Evolutionary conservation across 129 eudicot genomes (phyloP).

Genomic region (Centella asiatica): DNA sequence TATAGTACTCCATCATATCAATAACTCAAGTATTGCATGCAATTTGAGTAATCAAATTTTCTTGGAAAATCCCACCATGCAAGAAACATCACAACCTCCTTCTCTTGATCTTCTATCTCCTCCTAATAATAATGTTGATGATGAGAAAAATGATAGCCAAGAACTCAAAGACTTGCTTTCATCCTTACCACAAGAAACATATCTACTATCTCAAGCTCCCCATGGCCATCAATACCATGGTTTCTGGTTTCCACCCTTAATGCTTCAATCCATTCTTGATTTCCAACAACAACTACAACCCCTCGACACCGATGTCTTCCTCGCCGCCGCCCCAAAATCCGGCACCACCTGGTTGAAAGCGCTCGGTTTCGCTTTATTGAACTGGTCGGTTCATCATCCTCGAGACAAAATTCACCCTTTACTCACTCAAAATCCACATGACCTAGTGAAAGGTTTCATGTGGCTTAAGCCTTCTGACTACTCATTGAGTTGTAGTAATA

Average conservation of each 20-base stretch:
- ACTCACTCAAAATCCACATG: neutral
- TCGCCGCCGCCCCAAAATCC: conserved; percentile 39
- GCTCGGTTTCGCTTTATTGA: conserved; percentile 19
- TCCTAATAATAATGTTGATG: too few species aligned
- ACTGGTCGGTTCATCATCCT: conserved; percentile 4
- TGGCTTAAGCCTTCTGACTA: neutral
- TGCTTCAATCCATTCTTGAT: conserved; percentile 30
- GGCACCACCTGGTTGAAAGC: conserved; percentile 57
- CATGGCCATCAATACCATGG: conserved; percentile 52
- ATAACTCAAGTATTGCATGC: too few species aligned
- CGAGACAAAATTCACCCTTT: conserved; percentile 3
- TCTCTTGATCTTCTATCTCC: too few species aligned
- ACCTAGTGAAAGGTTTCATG: neutral
- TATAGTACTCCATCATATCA: too few species aligned
- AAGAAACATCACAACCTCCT: too few species aligned
- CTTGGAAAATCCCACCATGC: too few species aligned
- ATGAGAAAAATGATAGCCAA: too few species aligned
- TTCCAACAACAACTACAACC: conserved; percentile 36
- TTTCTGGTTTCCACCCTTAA: conserved; percentile 28
- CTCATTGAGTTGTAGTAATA: conserved; percentile 19
- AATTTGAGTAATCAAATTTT: too few species aligned
- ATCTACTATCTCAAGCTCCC: conserved; percentile 14
- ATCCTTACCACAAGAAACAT: conserved; percentile 30
- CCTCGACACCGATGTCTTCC: conserved; percentile 26
- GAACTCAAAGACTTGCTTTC: conserved; percentile 10